Conservation (phyloP, 306 rosid genomes). For the Castanea mollissima region DNA sequence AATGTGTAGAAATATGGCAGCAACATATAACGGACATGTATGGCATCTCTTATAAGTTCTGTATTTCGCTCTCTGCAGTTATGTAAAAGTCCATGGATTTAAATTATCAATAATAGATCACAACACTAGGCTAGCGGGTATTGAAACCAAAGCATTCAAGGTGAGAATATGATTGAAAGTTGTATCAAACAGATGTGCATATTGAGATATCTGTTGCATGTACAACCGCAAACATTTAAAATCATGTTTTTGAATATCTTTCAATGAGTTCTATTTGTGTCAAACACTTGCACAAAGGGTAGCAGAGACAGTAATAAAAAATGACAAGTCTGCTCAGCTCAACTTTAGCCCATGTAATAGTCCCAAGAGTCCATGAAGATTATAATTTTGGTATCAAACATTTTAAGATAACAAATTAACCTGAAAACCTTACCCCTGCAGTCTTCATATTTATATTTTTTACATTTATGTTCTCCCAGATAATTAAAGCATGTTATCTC, state of each 20-base stretch:
- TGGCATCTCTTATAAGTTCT: conserved; percentile 74
- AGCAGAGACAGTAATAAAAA: not conserved
- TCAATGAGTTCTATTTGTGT: not conserved
- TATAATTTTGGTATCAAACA: not conserved
- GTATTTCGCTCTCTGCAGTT: conserved; percentile 75
- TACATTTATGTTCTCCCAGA: not conserved
- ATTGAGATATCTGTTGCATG: not conserved
- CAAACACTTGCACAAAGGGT: not conserved
- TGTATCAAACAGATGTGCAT: not conserved
- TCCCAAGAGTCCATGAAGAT: not conserved
- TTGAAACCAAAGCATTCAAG: conserved; percentile 4
- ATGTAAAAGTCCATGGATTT: conserved; percentile 22
- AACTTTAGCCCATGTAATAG: not conserved
- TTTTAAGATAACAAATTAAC: not conserved
- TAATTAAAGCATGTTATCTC: not conserved
- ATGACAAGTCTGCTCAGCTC: not conserved
- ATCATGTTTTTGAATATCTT: not conserved
- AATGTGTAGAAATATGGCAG: conserved; percentile 91
- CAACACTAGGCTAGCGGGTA: conserved; percentile 2
- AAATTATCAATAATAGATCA: conserved; percentile 12
- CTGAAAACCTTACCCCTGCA: not conserved
- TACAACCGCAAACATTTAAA: not conserved
- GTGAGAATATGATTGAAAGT: not conserved
- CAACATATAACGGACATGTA: conserved; percentile 77
- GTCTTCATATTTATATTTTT: not conserved